Evolutionary conservation across 441 rosid species (phyloP).

Genomic region (Gossypium lobatum): DNA sequence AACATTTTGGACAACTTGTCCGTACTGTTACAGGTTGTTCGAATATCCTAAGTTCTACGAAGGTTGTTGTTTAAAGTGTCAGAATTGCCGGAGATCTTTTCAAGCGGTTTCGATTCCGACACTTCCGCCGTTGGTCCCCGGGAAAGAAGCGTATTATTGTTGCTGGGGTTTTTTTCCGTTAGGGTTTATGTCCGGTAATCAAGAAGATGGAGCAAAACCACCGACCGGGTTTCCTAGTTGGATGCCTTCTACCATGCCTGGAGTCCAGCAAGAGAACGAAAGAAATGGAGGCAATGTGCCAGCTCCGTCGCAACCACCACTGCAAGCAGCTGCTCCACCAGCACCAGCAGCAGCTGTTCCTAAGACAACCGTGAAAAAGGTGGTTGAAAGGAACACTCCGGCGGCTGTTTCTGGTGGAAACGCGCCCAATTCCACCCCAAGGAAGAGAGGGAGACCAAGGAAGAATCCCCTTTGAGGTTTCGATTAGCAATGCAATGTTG

Average conservation of each 20-base stretch:
- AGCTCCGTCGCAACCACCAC: not conserved
- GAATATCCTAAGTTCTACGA: constrained; percentile 83
- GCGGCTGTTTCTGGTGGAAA: constrained; percentile 17
- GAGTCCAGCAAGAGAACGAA: constrained; percentile 7
- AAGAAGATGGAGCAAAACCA: constrained; percentile 19
- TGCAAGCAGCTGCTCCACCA: too few species aligned
- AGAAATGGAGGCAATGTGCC: constrained; percentile 15
- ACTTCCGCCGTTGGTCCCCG: constrained; percentile 74
- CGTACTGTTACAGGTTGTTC: constrained; percentile 67
- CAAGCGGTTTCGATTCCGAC: constrained; percentile 53
- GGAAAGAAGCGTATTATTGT: constrained; percentile 78
- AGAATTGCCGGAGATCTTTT: constrained; percentile 61
- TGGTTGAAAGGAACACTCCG: constrained; percentile 13
- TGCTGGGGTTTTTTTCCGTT: constrained; percentile 83
- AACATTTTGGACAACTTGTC: constrained; percentile 93
- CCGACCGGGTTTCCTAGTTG: constrained; percentile 39
- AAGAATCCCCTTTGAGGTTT: constrained; percentile 32
- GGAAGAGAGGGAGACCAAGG: constrained; percentile 74
- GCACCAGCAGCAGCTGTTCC: constrained; percentile 7
- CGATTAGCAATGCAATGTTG: not conserved
- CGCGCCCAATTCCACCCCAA: constrained; percentile 16
- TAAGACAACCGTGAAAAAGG: constrained; percentile 7
- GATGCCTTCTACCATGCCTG: constrained; percentile 41
- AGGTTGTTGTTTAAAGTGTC: constrained; percentile 74
- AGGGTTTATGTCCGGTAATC: constrained; percentile 36